Conservation (phyloP, 108 stramenopile species). For the Pseudonitzschia multistriata region DNA sequence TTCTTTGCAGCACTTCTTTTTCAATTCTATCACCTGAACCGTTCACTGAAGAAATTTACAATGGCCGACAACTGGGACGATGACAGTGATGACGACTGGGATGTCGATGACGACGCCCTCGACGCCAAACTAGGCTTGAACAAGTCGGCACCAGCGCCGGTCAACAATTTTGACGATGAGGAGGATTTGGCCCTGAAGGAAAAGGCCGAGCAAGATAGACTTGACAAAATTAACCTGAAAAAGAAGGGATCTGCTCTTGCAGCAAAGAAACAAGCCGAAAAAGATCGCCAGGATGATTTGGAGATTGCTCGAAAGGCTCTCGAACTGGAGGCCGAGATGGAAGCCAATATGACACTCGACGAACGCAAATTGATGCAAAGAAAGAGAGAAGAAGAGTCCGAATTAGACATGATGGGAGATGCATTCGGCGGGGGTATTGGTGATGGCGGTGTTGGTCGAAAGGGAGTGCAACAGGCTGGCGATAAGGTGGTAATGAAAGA, state of each 20-base stretch:
- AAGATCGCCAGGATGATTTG: slow-evolving; percentile 58
- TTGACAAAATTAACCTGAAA: slow-evolving; percentile 41
- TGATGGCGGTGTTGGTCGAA: slow-evolving; percentile 25
- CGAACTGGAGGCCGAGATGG: slow-evolving; percentile 85
- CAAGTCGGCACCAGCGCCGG: slow-evolving; percentile 18
- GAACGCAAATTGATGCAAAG: slow-evolving; percentile 60
- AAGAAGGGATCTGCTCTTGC: slow-evolving; percentile 86
- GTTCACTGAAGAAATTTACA: slow-evolving; percentile 9
- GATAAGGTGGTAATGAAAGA: slow-evolving; percentile 79
- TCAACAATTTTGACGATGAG: slow-evolving; percentile 75
- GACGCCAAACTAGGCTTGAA: slow-evolving; percentile 67
- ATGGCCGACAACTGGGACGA: slow-evolving; percentile 89
- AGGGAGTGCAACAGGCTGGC: slow-evolving; percentile 38
- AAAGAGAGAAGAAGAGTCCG: slow-evolving; percentile 74
- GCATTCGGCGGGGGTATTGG: slow-evolving; percentile 72
- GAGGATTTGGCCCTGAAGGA: slow-evolving; percentile 87
- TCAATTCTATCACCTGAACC: too few relatives aligned
- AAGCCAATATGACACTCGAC: slow-evolving; percentile 83
- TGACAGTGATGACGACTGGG: slow-evolving; percentile 86
- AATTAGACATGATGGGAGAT: slow-evolving; percentile 79
- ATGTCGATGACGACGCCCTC: slow-evolving; percentile 82
- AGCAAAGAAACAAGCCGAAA: slow-evolving; percentile 73
- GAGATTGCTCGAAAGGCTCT: slow-evolving; percentile 81
- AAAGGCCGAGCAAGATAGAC: slow-evolving; percentile 54
- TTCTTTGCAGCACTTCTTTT: too few relatives aligned